phyloP scores from a whole-genome alignment of 2,329 filamentous ascomycete genomes.

The Nectriaceae sp. region DNA sequence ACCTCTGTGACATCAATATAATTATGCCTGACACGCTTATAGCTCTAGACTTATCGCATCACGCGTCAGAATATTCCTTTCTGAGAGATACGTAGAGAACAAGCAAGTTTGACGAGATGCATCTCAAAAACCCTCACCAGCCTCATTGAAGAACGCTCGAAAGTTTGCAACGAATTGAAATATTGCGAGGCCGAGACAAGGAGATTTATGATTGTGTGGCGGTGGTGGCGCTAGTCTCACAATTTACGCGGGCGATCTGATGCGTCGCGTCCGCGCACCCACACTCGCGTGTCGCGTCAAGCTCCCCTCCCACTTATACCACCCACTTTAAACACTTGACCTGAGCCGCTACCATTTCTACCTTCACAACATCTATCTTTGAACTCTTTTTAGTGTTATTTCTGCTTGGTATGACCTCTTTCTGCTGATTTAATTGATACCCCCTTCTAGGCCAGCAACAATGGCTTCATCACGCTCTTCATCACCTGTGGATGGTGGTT shows the following conservation, averaged over 20 bases:
- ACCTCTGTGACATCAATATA: not conserved
- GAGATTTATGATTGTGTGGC: too few species aligned
- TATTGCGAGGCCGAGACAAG: too few species aligned
- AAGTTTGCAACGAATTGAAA: too few species aligned
- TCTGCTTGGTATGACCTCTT: constrained; percentile 1
- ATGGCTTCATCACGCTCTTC: constrained; percentile 54
- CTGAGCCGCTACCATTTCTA: constrained; percentile 8
- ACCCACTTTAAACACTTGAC: constrained; percentile 22
- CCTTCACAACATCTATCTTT: constrained; percentile 6
- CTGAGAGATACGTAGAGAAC: too few species aligned
- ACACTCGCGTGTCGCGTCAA: constrained; percentile 34
- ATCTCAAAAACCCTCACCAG: too few species aligned
- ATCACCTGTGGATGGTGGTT: constrained; percentile 45
- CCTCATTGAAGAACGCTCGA: not conserved
- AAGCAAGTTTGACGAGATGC: too few species aligned
- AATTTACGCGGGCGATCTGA: constrained; percentile 20
- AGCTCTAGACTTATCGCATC: too few species aligned
- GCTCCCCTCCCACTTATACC: constrained; percentile 29
- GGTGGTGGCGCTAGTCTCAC: not conserved
- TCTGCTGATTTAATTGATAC: not conserved
- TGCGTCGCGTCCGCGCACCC: constrained; percentile 29
- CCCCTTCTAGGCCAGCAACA: constrained; percentile 7
- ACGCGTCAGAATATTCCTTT: too few species aligned
- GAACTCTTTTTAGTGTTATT: not conserved
- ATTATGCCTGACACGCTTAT: too few species aligned